Base-by-base conservation (phyloP, 331 rosid genomes). In the Pyrus hybrid region DNA sequence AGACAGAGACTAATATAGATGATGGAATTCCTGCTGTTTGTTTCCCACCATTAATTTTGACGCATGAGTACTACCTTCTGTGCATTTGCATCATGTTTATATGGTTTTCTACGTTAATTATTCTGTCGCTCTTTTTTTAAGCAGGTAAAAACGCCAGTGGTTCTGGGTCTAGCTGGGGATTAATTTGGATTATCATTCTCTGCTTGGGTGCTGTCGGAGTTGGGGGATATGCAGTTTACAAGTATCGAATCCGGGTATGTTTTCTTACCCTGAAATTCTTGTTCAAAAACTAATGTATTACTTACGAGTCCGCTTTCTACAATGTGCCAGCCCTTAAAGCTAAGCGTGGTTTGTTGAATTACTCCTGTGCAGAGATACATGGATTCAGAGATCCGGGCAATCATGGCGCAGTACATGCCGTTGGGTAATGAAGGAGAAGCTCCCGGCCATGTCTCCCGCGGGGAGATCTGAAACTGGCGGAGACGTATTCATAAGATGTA, bases 331-430 rank as follows among this genome's bases (percentile, higher is more conserved):
- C 23, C 57, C 13, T 23, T 5, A 56, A 12, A 51, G 57, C 45
- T 43, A 4, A 43, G 4, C 12, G 23, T 72, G n/a, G 29, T 60
- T 23, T 54, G 77, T 62, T 45, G 33, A 35, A 72, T 47, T 13
- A 71, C 77, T 28, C 70, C 7, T 73, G 2, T 77, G 91, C 97
- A 95, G 99, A 81, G 90, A 71, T 90, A 92, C 72, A 95, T 90
- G 97, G 97, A 95, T 83, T 87, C 97, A 0, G 97, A 95, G 91
- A 95, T 92, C 47, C 73, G 97, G 58, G 90, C 90, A 29, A 89
- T 95, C 68, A 92, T 94, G 99, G 99, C 99, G 8, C 99, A 94
- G 84, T 94, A 94, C 89, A 94, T 94, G 99, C 99, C 99, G 0
- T 83, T 92, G 97, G 99, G 90, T 78, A 85, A 78, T 76, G 87